Base-by-base conservation (phyloP, 345 rosid species). In the Fremontodendron californicum region DNA sequence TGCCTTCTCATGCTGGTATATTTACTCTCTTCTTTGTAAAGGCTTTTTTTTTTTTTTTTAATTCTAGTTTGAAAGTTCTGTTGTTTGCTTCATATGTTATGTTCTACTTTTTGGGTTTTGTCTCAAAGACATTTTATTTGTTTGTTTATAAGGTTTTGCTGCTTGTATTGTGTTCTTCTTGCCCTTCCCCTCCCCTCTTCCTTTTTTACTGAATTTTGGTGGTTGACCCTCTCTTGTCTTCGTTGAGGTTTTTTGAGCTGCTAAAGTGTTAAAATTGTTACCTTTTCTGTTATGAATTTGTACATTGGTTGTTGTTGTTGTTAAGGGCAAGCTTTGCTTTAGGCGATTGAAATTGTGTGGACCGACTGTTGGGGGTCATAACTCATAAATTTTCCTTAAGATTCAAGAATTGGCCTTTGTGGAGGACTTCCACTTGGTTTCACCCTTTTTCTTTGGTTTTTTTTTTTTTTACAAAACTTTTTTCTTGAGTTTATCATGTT, bases 1-100 rank as follows among this genome's bases (percentile, higher is more conserved):
- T 83, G 81, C 85, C 77, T 85, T 27, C 81, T 83, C 80, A 81
- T 83, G 74, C 71, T 77, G 88, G 90, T 88, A 89, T 77, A 74
- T 48, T 16, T 29, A 71, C 37, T 66, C 7, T 63, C 72, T 71
- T 21, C 58, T 60, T 77, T 19, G 75, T 46, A 54, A 55, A 12
- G 40, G 29, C 23, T 62, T 11, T 35, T 57, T 9, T 9, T 19
- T 21, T 35, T 5, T 19, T 33, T 60, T 51, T 29, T n/a, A n/a
- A n/a, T 1, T 3, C 11, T 9, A 45, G 10, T 46, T 69, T 46
- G 37, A 27, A 29, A 46, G 23, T 27, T 46, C 9, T 27, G 21
- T 45, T 69, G 23, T 27, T 27, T 69, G 73, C 10, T 61, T 71
- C 52, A 19, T 33, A 18, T 48, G 75, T 3, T n/a, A 6, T 35